phyloP scores from a whole-genome alignment of 2,329 filamentous ascomycete species.

The Fusarium napiforme region DNA sequence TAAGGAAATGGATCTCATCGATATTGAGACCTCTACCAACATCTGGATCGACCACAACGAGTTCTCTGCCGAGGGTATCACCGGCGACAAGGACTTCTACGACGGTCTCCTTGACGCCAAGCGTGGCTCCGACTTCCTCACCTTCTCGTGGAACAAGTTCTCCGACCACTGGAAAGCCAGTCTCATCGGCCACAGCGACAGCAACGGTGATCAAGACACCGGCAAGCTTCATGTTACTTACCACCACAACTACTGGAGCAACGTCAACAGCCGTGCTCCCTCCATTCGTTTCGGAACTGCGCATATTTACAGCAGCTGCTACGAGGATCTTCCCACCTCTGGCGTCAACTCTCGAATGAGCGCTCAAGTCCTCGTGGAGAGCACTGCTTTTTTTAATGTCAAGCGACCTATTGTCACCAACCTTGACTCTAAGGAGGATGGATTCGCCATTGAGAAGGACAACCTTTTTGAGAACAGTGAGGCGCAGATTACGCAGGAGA shows the following conservation, averaged over 20 bases:
- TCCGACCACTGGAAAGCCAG: slow-evolving; percentile 68
- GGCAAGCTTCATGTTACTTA: slow-evolving; percentile 67
- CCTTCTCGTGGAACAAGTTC: slow-evolving; percentile 45
- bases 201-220: slow-evolving; percentile 60
- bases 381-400: slow-evolving; percentile 59
- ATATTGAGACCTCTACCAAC: slow-evolving; percentile 55
- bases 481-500: slow-evolving; percentile 49
- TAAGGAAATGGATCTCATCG: slow-evolving; percentile 59
- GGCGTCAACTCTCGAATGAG: slow-evolving; percentile 65
- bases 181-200: slow-evolving; percentile 67
- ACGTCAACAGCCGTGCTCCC: slow-evolving; percentile 63
- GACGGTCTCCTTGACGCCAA: slow-evolving; percentile 69
- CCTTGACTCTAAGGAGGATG: slow-evolving; percentile 58
- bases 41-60: slow-evolving; percentile 70
- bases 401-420: slow-evolving; percentile 54
- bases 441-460: slow-evolving; percentile 56
- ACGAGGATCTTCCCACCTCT: slow-evolving; percentile 54
- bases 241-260: slow-evolving; percentile 65
- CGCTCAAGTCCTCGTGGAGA: slow-evolving; percentile 64
- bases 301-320: slow-evolving; percentile 67
- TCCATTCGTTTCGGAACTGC: slow-evolving; percentile 68
- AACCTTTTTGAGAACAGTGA: slow-evolving; percentile 57
- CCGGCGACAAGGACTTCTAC: slow-evolving; percentile 69
- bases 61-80: slow-evolving; percentile 59
- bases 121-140: slow-evolving; percentile 66